phyloP scores from a whole-genome alignment of 2,329 filamentous ascomycete genomes.

The Cladosporium sphaerospermum region DNA sequence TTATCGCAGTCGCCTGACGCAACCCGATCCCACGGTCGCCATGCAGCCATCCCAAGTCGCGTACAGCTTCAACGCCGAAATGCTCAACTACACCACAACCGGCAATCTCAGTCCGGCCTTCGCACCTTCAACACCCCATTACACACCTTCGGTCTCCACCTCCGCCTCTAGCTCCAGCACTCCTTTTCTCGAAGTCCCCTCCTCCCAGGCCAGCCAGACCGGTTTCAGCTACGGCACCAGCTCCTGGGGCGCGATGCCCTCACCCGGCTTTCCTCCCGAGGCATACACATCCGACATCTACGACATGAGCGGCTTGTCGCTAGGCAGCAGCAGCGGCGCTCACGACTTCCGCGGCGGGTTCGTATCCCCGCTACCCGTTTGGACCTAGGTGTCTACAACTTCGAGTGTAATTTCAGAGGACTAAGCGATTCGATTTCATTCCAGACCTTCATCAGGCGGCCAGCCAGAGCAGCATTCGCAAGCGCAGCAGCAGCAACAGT shows the following conservation, averaged over 20 bases:
- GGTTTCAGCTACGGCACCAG: slow-evolving; percentile 27
- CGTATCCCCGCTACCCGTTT: slow-evolving; percentile 29
- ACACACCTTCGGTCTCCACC: slow-evolving; percentile 22
- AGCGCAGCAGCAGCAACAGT: slow-evolving; percentile 11
- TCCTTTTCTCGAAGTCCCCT: slow-evolving; percentile 41
- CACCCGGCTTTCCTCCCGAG: slow-evolving; percentile 28
- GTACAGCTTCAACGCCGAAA: slow-evolving; percentile 15
- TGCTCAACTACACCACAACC: slow-evolving; percentile 13
- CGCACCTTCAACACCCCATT: slow-evolving; percentile 40
- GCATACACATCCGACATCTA: slow-evolving; percentile 22
- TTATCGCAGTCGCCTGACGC: slow-evolving; percentile 33
- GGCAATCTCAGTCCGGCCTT: slow-evolving; percentile 46
- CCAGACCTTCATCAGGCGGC: slow-evolving; percentile 21
- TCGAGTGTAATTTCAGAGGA: slow-evolving; percentile 14
- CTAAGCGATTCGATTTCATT: slow-evolving; percentile 18
- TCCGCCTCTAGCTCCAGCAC: slow-evolving; percentile 25
- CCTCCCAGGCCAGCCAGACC: slow-evolving; percentile 14
- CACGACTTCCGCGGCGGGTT: slow-evolving; percentile 27
- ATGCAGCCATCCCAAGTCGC: slow-evolving; percentile 2
- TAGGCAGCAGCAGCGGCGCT: slow-evolving; percentile 9
- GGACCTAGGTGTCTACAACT: slow-evolving; percentile 22
- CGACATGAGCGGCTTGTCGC: slow-evolving; percentile 8
- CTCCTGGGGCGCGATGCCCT: slow-evolving; percentile 28
- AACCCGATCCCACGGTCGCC: slow-evolving; percentile 13
- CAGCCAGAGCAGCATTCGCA: slow-evolving; percentile 8